These are phyloP conservation scores for Onygenales sp. DNA, from an alignment of 2,329 filamentous ascomycete genomes.

Conservation along the genomic window DNA sequence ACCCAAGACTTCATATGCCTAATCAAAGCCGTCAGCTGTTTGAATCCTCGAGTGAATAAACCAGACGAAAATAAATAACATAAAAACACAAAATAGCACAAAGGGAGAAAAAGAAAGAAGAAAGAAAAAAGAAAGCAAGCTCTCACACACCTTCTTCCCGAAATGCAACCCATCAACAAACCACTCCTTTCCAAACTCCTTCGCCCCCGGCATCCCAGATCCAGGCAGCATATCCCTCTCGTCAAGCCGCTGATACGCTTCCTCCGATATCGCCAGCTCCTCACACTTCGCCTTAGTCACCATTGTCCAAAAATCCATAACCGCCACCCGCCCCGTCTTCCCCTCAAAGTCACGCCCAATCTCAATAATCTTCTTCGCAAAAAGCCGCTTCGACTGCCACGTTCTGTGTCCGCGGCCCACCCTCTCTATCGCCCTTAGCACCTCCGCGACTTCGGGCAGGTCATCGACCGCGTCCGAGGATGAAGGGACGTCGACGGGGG, in stretches of 20 bases:
- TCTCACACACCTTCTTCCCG: slow-evolving; percentile 12
- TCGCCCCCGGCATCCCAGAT: slow-evolving; percentile 22
- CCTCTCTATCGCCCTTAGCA: slow-evolving; percentile 4
- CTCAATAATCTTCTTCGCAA: slow-evolving; percentile 28
- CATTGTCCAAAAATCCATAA: slow-evolving; percentile 25
- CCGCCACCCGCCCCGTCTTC: slow-evolving; percentile 21
- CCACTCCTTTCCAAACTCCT: slow-evolving; percentile 23
- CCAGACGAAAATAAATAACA: neutral
- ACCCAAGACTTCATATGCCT: slow-evolving; percentile 13
- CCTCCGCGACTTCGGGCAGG: neutral
- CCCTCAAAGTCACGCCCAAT: slow-evolving; percentile 25
- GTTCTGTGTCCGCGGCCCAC: slow-evolving; percentile 19
- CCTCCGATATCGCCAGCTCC: slow-evolving; percentile 5
- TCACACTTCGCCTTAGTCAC: slow-evolving; percentile 16
- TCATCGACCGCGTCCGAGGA: neutral
- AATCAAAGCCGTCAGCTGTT: neutral
- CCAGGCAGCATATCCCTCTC: slow-evolving; percentile 25
- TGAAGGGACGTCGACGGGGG: slow-evolving; percentile 23
- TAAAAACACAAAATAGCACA: neutral
- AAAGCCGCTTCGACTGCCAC: slow-evolving; percentile 29
- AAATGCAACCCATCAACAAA: slow-evolving; percentile 32
- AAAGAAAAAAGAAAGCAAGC: neutral
- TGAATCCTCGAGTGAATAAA: neutral
- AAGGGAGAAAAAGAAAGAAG: neutral
- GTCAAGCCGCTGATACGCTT: slow-evolving; percentile 17